phyloP scores from a whole-genome alignment of 1,284 basidiomycete genomes.

The Moesziomyces sp. region DNA sequence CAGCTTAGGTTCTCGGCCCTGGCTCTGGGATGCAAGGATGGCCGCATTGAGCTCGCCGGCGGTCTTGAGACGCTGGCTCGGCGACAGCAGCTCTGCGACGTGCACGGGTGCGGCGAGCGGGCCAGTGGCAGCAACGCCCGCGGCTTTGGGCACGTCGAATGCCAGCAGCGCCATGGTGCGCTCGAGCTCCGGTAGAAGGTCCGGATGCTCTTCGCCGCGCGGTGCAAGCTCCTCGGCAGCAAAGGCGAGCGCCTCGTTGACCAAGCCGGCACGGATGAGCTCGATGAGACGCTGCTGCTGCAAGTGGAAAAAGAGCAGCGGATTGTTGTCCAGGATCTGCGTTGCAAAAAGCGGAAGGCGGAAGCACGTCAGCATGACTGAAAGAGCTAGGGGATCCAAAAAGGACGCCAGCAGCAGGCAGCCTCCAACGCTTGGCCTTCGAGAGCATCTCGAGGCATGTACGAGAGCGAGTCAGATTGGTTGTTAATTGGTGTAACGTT shows the following conservation, averaged over 20 bases:
- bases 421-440: background rate
- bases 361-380: constrained; percentile 8
- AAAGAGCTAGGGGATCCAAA: background rate
- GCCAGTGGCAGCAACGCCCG: constrained; percentile 24
- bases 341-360: background rate
- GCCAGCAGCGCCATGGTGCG: constrained; percentile 94
- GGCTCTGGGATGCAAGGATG: constrained; percentile 88
- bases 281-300: constrained; percentile 96
- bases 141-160: constrained; percentile 73
- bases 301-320: constrained; percentile 87
- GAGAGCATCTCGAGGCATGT: background rate
- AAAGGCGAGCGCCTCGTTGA: constrained; percentile 85
- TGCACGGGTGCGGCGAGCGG: constrained; percentile 71
- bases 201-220: constrained; percentile 91
- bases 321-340: constrained; percentile 94
- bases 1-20: constrained; percentile 91
- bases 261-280: constrained; percentile 83
- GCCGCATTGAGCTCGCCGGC: constrained; percentile 92
- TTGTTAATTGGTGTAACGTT: constrained; percentile 41
- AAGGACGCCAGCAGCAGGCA: constrained; percentile 5
- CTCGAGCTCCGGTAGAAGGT: constrained; percentile 91
- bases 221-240: constrained; percentile 93
- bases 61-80: constrained; percentile 88
- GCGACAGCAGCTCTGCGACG: constrained; percentile 80
- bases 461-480: constrained; percentile 38